A percentile compares a stretch with the other conserved stretches of the same genome.
Conservation (phyloP, 2,329 filamentous ascomycete species). For the Trichophyton benhamiae region DNA sequence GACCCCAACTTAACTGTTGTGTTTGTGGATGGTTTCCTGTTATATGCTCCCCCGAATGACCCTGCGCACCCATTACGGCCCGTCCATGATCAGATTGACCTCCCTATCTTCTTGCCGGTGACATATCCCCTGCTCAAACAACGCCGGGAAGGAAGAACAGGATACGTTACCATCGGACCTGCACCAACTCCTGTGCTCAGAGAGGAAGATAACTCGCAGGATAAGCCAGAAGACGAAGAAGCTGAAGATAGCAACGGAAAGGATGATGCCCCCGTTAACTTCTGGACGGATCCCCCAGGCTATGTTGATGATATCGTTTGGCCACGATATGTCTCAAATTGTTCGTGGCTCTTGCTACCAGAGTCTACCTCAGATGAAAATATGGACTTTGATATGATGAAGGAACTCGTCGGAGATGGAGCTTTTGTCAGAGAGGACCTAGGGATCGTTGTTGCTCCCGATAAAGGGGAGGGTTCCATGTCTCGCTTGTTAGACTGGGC, state of each 20-base stretch:
- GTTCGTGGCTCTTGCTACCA: constrained; percentile 64
- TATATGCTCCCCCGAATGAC: constrained; percentile 47
- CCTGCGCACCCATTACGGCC: constrained; percentile 19
- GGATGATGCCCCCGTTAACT: constrained; percentile 50
- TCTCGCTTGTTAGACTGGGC: constrained; percentile 54
- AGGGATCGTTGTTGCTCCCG: constrained; percentile 36
- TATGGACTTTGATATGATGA: constrained; percentile 18
- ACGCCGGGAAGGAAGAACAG: constrained; percentile 31
- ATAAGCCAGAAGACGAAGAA: constrained; percentile 4
- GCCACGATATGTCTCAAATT: constrained; percentile 79
- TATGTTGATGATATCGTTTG: constrained; percentile 93
- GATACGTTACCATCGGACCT: constrained; percentile 37
- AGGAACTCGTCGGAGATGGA: constrained; percentile 24
- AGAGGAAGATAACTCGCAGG: not conserved
- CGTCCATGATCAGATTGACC: constrained; percentile 43
- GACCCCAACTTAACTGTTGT: constrained; percentile 38
- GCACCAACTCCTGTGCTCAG: constrained; percentile 18
- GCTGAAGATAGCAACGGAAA: constrained; percentile 11
- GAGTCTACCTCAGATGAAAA: constrained; percentile 37
- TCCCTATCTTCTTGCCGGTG: constrained; percentile 67
- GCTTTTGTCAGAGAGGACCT: constrained; percentile 35
- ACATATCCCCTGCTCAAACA: constrained; percentile 40
- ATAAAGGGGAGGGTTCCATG: constrained; percentile 47
- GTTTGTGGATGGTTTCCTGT: constrained; percentile 77
- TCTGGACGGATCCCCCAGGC: constrained; percentile 87